Base-by-base conservation (phyloP, 306 rosid species). In the Neltuma alba region DNA sequence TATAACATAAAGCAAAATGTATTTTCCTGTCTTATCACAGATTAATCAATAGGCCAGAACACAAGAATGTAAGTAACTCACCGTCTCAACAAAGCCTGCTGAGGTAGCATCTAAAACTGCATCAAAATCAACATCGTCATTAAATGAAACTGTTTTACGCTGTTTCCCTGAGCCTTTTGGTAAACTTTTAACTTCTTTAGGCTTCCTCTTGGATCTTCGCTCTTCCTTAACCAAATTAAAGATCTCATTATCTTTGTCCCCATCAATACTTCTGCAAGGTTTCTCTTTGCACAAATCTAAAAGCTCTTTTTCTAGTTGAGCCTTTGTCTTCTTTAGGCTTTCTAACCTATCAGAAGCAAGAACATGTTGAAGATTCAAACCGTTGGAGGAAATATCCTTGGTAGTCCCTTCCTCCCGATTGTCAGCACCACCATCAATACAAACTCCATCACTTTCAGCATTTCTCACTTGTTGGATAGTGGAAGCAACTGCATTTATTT, bases 31-130 rank as follows among this genome's bases (percentile, higher is more conserved):
- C 15, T 37, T 28, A 30, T 9, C 3, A 27, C 57, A 68, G 74
- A 52, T 61, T 30, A 62, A 70, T 54, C 64, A 70, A 64, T 42
- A 54, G 14, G 44, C 45, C 20, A 76, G 57, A 21, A 31, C 60
- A 60, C 41, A 31, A 82, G 69, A 45, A 44, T 20, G 25, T 45
- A 67, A 69, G 36, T 52, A 84, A 86, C 98, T 92, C 86, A 92
- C 99, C 4, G 97, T 95, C 90, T 95, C 99, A 66, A 95, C 91
- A 87, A 95, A 90, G 69, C 99, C 97, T 4, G 91, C 84, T 37
- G 99, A 89, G 72, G 98, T 98, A 38, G 98, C 97, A 90, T 95
- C 99, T 87, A 91, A 83, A 81, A 81, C 89, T 75, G 97, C 93
- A 74, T 95, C 98, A 77, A 93, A 93, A 79, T 89, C 96, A 78